Percentiles rank a stretch among this genome's conserved stretches.
Evolutionary conservation across 2,329 filamentous ascomycete genomes (phyloP).

Genomic region (Calonectria hawksworthii): DNA sequence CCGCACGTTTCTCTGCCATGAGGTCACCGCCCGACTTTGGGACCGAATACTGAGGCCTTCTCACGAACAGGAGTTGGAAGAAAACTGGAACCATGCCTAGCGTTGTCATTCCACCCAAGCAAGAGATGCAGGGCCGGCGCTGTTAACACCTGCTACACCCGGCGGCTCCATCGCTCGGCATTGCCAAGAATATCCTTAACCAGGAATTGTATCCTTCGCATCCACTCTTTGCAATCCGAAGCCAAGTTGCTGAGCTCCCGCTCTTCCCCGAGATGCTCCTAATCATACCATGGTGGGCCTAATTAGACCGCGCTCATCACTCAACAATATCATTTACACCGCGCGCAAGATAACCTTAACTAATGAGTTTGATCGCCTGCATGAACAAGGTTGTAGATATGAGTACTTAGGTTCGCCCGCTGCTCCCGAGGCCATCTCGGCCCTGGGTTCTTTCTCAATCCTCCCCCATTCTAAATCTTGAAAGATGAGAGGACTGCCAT

Average conservation of each 20-base stretch:
- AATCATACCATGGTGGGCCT: not conserved
- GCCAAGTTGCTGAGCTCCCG: not conserved
- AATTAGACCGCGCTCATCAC: not conserved
- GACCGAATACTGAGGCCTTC: not conserved
- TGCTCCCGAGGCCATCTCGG: not conserved
- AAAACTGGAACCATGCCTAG: not conserved
- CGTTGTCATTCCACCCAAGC: too few relatives aligned
- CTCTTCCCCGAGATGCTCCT: not conserved
- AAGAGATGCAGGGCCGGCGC: too few relatives aligned
- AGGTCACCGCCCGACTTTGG: not conserved
- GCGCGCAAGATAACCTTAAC: conserved; percentile 2
- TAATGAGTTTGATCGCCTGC: not conserved
- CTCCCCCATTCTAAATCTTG: not conserved
- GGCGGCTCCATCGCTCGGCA: not conserved
- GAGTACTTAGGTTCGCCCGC: not conserved
- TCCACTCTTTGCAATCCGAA: not conserved
- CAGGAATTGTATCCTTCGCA: not conserved
- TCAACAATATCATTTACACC: not conserved
- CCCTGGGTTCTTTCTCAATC: not conserved
- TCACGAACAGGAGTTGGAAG: not conserved
- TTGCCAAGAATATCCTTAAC: not conserved
- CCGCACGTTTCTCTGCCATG: not conserved
- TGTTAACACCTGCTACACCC: not conserved
- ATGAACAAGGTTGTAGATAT: too few relatives aligned
- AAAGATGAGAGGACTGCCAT: not conserved